These are phyloP conservation scores for Fusarium metavorans DNA, from an alignment of 2,329 filamentous ascomycete genomes.

Conservation along the genomic window DNA sequence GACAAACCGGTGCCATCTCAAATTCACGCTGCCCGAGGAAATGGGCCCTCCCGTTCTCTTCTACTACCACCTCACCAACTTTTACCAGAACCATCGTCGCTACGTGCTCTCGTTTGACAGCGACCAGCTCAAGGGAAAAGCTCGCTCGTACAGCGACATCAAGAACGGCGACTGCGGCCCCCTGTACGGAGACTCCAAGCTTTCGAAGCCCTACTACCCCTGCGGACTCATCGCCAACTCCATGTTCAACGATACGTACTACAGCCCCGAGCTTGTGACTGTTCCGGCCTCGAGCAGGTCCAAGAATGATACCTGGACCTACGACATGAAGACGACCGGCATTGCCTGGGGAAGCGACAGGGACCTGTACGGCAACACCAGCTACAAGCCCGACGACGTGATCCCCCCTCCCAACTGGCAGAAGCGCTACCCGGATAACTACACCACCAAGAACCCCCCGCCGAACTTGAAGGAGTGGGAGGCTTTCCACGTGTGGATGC, in stretches of 20 bases:
- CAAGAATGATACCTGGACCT: constrained; percentile 60
- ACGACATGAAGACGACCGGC: constrained; percentile 79
- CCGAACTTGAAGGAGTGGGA: constrained; percentile 82
- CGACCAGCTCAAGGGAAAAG: constrained; percentile 81
- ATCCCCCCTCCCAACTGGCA: constrained; percentile 90
- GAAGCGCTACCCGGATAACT: constrained; percentile 75
- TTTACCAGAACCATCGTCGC: constrained; percentile 98
- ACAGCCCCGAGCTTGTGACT: constrained; percentile 72
- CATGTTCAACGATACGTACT: constrained; percentile 93
- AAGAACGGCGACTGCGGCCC: constrained; percentile 80
- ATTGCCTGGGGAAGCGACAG: constrained; percentile 92
- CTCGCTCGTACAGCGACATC: constrained; percentile 71
- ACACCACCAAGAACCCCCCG: constrained; percentile 72
- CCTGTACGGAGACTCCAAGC: constrained; percentile 65
- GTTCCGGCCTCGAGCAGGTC: constrained; percentile 37
- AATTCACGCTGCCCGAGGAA: constrained; percentile 82
- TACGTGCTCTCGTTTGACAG: constrained; percentile 92
- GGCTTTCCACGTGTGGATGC: constrained; percentile 98
- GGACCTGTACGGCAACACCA: constrained; percentile 78
- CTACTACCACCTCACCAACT: constrained; percentile 97
- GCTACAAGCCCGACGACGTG: constrained; percentile 75
- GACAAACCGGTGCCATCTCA: constrained; percentile 74
- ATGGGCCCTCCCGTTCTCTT: constrained; percentile 87
- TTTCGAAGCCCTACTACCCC: constrained; percentile 85
- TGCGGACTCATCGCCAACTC: constrained; percentile 98